Evolutionary conservation across 345 rosid species (phyloP).

Genomic region (Populus tremula): DNA sequence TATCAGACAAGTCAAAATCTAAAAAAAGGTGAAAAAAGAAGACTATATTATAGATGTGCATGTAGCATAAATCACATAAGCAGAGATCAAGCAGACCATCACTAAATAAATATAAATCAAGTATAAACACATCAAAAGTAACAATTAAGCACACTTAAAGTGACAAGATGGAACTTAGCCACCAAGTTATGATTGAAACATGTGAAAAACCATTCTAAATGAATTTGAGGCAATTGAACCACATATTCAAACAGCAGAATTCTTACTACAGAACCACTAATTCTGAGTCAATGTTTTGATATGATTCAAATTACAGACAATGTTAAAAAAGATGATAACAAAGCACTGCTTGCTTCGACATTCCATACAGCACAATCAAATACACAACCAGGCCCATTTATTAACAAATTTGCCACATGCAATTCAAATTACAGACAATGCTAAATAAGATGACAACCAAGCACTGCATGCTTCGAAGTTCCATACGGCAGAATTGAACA

Average conservation of each 20-base stretch:
- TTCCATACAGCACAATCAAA: too few relatives aligned
- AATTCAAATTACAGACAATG: background rate
- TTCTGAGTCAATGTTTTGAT: background rate
- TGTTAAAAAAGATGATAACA: too few relatives aligned
- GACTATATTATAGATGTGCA: background rate
- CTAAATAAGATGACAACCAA: too few relatives aligned
- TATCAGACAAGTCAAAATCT: constrained; percentile 30
- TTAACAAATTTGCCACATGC: too few relatives aligned
- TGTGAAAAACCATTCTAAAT: background rate
- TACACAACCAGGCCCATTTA: too few relatives aligned
- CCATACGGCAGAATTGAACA: too few relatives aligned
- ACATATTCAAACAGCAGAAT: background rate
- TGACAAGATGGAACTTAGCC: background rate
- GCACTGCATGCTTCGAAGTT: too few relatives aligned
- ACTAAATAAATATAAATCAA: background rate
- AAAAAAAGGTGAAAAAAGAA: constrained; percentile 6
- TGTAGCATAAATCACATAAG: background rate
- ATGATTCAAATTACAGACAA: background rate
- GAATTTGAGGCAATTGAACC: background rate
- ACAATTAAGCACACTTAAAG: background rate
- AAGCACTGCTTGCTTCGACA: too few relatives aligned
- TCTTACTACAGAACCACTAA: background rate
- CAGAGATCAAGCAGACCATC: background rate
- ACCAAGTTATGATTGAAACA: background rate
- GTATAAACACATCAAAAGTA: background rate